Evolutionary conservation across 1,284 basidiomycete species (phyloP).

Genomic region (Ceratobasidium theobromae): DNA sequence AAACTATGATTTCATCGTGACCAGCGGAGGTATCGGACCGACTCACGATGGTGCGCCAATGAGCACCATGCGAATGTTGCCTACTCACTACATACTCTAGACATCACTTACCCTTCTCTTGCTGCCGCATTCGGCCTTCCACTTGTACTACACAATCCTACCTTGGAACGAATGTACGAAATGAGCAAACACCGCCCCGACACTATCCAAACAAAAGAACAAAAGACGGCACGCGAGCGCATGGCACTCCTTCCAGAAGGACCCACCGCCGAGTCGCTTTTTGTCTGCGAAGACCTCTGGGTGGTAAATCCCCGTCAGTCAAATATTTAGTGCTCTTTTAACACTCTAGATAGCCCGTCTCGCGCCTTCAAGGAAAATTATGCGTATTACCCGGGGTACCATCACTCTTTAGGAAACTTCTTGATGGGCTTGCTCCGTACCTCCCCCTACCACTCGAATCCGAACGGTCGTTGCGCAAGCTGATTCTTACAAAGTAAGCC

Average conservation of each 20-base stretch:
- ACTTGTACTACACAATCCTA: constrained; percentile 78
- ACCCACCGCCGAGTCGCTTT: constrained; percentile 56
- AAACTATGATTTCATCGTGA: constrained; percentile 86
- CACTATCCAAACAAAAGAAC: constrained; percentile 66
- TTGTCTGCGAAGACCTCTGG: constrained; percentile 76
- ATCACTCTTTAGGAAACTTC: constrained; percentile 76
- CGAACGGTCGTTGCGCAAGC: constrained; percentile 70
- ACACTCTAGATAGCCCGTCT: constrained; percentile 63
- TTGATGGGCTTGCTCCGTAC: constrained; percentile 69
- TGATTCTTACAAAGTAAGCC: constrained; percentile 76
- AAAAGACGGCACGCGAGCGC: constrained; percentile 67
- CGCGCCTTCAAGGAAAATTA: constrained; percentile 78
- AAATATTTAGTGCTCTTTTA: neutral
- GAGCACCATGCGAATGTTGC: neutral
- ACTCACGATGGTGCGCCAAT: constrained; percentile 70
- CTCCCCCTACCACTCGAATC: constrained; percentile 71
- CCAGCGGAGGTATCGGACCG: constrained; percentile 73
- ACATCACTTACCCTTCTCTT: constrained; percentile 87
- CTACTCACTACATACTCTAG: constrained; percentile 44
- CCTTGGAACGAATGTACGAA: constrained; percentile 72
- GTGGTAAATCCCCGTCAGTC: no score
- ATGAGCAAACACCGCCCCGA: constrained; percentile 62
- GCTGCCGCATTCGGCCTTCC: constrained; percentile 81
- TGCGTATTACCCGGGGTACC: constrained; percentile 94
- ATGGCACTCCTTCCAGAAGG: constrained; percentile 81